A percentile compares a stretch with the other conserved stretches of the same genome.
Conservation (phyloP, 192 early-diverging fungal genomes). For the Radiomyces spectabilis region DNA sequence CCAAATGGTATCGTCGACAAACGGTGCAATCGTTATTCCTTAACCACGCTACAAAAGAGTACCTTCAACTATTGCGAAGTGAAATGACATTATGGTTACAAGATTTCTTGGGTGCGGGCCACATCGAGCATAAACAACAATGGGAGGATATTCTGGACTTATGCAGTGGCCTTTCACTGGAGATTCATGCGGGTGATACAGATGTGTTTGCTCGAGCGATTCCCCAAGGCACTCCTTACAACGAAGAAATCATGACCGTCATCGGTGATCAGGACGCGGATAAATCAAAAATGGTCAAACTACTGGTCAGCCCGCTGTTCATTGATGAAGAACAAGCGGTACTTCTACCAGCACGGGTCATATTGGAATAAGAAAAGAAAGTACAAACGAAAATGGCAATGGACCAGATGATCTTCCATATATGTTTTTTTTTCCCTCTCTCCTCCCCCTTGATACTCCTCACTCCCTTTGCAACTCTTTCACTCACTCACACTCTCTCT, state of each 20-base stretch:
- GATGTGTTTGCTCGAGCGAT: conserved; percentile 27
- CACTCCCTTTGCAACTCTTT: too few relatives aligned
- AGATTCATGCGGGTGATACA: conserved; percentile 26
- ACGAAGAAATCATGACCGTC: conserved; percentile 26
- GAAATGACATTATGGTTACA: conserved; percentile 4
- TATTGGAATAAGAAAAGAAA: conserved; percentile 24
- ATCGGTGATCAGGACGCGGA: conserved; percentile 4
- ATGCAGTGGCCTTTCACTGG: conserved; percentile 15
- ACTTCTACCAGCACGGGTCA: conserved; percentile 18
- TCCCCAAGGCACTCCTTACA: conserved; percentile 12
- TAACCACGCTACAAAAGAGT: conserved; percentile 29
- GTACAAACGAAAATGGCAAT: too few relatives aligned
- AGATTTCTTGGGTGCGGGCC: neutral
- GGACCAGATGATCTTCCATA: too few relatives aligned
- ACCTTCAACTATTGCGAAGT: conserved; percentile 16
- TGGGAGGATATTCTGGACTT: conserved; percentile 18
- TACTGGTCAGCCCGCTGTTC: conserved; percentile 24
- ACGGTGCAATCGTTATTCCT: conserved; percentile 27
- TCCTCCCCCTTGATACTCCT: too few relatives aligned
- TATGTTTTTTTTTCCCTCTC: too few relatives aligned
- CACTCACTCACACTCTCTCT: too few relatives aligned
- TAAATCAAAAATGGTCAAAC: conserved; percentile 16
- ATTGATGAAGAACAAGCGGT: conserved; percentile 27
- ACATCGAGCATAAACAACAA: neutral
- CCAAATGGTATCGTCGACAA: conserved; percentile 31